Evolutionary conservation across 2,329 filamentous ascomycete genomes (phyloP), one percentile per base, ranked within the genome.

Genomic region (Diplodia mutila): DNA sequence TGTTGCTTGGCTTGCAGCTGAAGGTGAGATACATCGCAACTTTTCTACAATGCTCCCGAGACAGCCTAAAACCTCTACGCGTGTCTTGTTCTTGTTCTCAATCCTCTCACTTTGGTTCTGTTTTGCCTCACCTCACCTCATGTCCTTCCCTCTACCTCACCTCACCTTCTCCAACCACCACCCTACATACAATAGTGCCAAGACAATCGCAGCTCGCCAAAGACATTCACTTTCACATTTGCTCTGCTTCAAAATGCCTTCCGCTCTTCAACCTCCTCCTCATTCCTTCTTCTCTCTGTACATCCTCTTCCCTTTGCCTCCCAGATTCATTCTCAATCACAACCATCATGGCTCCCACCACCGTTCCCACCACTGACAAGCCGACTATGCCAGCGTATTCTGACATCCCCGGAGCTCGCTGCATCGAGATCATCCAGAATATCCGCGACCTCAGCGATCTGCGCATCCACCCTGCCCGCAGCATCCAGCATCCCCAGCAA

Each of bases 391-490:
- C 46, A 63, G 59, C 25, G n/a, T n/a, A 34, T 4, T 63, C 42
- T 27, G 21, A 51, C 2, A 23, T 51, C 11, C 7, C 29, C 2
- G 59, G 42, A 14, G n/a, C n/a, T 25, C 59, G 59, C 59, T 37
- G 59, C 29, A n/a, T 34, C 18, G 11, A 63, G 14, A 57, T 37
- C 12, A 37, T 66, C 51, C 25, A 51, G 7, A 5, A 59, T 7
- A 68, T 66, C 27, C 9, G 55, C 57, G 23, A 61, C 21, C 54
- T 67, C 48, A 42, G 59, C 14, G 39, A 69, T 51, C 48, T 57
- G 3, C 25, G 53, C 23, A 9, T n/a, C 46, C 25, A 55, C 29
- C 64, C 65, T 16, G 46, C 64, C 16, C 48, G 54, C 39, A 52
- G 23, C 29, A 2, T 61, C 54, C 7, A 66, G 29, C 16, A 67